Evolutionary conservation across 1,284 basidiomycete species (phyloP), one percentile per base, ranked within the genome.

Genomic region (Ustilago lituana): DNA sequence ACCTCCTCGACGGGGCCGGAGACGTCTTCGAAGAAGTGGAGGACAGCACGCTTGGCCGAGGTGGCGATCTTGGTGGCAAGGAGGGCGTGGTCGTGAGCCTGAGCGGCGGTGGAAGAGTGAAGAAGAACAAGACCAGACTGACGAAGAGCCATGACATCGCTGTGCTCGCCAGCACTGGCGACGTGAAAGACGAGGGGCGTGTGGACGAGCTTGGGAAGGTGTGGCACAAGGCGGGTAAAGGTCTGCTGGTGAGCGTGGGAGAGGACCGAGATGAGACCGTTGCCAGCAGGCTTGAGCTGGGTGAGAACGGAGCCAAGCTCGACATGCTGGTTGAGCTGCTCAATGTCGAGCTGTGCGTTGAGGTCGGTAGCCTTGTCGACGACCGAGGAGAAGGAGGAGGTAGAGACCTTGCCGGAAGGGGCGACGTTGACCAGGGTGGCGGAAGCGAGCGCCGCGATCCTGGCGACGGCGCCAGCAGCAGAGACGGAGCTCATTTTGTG

Each of bases 21-120:
- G 43, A 74, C 61, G 31, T 67, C 71, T 31, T 90, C 88, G 81
- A 93, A 94, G 38, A 88, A 89, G 80, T 97, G 93, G 47, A 95
- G 85, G 15, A 95, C 92, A 2, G 87, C 86, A 47, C 85, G 86
- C 53, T 85, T 85, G 68, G 88, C 85, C 10, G 86, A 83, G 47
- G 85, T 84, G 4, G 91, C 89, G 37, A 92, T 83, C 43, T 87
- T 86, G 52, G 88, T 86, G 22, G 89, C 89, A n/a, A 91, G 84
- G 15, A 91, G 82, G 11, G 89, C 87, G 73, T 90, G 87, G 77
- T 91, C 89, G 75, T 90, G 88, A 2, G 89, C 89, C 71, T 90
- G 86, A 77, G 89, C 87, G 2, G 87, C 82, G 2, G 85, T 86
- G 52, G 86, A 84, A 5, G 89, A 90, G 82, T 90, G 85, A 41